phyloP scores from a whole-genome alignment of 2,329 filamentous ascomycete genomes.

The Saccharata proteae region DNA sequence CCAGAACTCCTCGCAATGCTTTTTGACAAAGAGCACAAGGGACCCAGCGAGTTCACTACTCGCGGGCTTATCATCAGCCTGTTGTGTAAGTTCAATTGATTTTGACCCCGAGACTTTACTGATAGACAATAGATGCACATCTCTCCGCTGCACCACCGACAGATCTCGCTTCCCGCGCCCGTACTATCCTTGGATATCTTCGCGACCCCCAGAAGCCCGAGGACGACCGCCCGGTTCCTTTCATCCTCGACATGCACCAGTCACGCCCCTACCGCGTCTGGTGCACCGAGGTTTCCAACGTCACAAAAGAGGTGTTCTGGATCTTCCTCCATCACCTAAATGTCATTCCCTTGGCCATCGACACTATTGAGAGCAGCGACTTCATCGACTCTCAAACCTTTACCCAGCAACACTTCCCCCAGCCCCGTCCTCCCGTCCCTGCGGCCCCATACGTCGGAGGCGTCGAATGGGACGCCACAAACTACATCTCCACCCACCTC shows the following conservation, averaged over 20 bases:
- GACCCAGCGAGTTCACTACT: conserved; percentile 91
- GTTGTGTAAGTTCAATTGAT: conserved; percentile 39
- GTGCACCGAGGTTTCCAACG: conserved; percentile 83
- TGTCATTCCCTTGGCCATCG: conserved; percentile 54
- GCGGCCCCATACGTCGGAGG: conserved; percentile 93
- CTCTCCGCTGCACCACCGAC: conserved; percentile 48
- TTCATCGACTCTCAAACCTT: conserved; percentile 22
- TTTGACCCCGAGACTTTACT: neutral
- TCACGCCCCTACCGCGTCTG: conserved; percentile 84
- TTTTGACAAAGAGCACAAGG: conserved; percentile 96
- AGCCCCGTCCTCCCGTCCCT: conserved; percentile 76
- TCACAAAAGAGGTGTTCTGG: conserved; percentile 98
- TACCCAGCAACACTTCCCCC: conserved; percentile 63
- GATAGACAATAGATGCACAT: conserved; percentile 52
- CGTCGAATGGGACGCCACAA: conserved; percentile 97
- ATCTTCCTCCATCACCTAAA: conserved; percentile 95
- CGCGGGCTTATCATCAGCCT: conserved; percentile 81
- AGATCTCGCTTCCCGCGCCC: conserved; percentile 57
- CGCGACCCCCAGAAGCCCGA: conserved; percentile 65
- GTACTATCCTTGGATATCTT: conserved; percentile 65
- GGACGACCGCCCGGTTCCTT: conserved; percentile 63
- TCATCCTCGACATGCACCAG: conserved; percentile 80
- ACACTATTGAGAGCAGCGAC: conserved; percentile 8
- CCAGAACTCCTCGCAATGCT: conserved; percentile 78
- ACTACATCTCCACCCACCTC: conserved; percentile 84